Conservation (phyloP, 805 yeast species). For the Monosporozyma solicola region DNA sequence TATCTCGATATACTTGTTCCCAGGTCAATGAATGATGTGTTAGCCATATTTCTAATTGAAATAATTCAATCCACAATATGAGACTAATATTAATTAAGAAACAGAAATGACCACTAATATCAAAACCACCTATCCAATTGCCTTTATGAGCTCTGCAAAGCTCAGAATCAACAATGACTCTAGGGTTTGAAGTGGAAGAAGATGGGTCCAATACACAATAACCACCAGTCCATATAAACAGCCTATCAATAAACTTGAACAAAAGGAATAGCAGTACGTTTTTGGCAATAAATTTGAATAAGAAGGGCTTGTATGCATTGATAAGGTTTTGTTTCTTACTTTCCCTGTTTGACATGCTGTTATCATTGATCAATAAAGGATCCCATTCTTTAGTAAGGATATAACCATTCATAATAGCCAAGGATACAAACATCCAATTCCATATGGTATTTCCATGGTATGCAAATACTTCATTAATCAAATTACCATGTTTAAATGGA, state of each 20-base stretch:
- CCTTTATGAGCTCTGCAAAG: slow-evolving; percentile 28
- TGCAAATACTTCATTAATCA: slow-evolving; percentile 30
- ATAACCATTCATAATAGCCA: slow-evolving; percentile 16
- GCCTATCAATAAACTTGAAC: slow-evolving; percentile 27
- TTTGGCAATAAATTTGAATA: slow-evolving; percentile 22
- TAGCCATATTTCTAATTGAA: slow-evolving; percentile 5
- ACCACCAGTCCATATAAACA: slow-evolving; percentile 31
- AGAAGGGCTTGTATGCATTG: slow-evolving; percentile 15
- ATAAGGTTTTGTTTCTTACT: not conserved
- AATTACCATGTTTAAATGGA: slow-evolving; percentile 21
- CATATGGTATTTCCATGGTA: slow-evolving; percentile 29
- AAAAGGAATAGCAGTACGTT: slow-evolving; percentile 14
- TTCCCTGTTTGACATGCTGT: not conserved
- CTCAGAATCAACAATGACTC: slow-evolving; percentile 16
- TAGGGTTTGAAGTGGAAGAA: slow-evolving; percentile 13
- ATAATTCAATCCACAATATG: slow-evolving; percentile 33
- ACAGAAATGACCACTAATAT: slow-evolving; percentile 46
- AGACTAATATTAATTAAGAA: slow-evolving; percentile 37
- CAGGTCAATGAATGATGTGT: not conserved
- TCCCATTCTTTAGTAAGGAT: slow-evolving; percentile 6
- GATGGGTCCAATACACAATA: slow-evolving; percentile 17
- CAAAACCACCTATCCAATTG: slow-evolving; percentile 43
- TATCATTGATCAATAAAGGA: slow-evolving; percentile 10
- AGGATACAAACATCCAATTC: slow-evolving; percentile 17
- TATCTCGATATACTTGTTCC: not conserved